Base-by-base conservation (phyloP, 2,329 filamentous ascomycete genomes). In the Sarocladium brachiariae region DNA sequence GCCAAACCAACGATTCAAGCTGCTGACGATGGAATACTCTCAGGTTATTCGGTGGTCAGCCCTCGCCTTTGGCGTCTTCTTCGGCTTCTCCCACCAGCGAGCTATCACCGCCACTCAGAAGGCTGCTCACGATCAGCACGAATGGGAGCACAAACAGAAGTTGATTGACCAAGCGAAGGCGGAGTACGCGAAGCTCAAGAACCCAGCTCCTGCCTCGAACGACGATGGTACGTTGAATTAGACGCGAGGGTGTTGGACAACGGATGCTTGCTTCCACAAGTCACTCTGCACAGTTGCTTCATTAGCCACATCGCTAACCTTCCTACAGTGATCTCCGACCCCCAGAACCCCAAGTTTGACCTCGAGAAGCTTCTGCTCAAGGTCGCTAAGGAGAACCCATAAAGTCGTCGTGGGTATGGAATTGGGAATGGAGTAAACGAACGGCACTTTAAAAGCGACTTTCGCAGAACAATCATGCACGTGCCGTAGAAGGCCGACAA, bases 31-130 rank as follows among this genome's bases (percentile, higher is more conserved):
- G 23, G 18, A 51, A 50, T 27, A 46, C 56, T 53, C 62, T 49
- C 71, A 99, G 93, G 92, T 99, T 71, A 82, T 97, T 71, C 91
- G 93, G 74, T 99, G 92, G 81, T 92, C 90, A 66, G 91, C 91
- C 68, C 87, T 99, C 60, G 87, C 84, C 65, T 78, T 89, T 65
- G 93, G 93, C 69, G 76, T 97, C 68, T 85, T 96, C 75, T 99
- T 99, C 77, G 93, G 93, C 70, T 83, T 96, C 77, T 88, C 85
- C 72, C 92, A 96, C 77, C 93, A 99, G 77, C 78, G 86, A 65
- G 80, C 82, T 56, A 86, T 99, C 70, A 84, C 75, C 60, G 71
- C 87, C 52, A 71, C 80, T 63, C 83, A 90, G 65, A 87, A 84
- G 73, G 72, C 79, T 55, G 77, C 83, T 59, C 81, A 84, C 62